A percentile compares a stretch with the other conserved stretches of the same genome.
Conservation (phyloP, 805 yeast genomes). For the Cyberlindnera xishuangbannaensis region DNA sequence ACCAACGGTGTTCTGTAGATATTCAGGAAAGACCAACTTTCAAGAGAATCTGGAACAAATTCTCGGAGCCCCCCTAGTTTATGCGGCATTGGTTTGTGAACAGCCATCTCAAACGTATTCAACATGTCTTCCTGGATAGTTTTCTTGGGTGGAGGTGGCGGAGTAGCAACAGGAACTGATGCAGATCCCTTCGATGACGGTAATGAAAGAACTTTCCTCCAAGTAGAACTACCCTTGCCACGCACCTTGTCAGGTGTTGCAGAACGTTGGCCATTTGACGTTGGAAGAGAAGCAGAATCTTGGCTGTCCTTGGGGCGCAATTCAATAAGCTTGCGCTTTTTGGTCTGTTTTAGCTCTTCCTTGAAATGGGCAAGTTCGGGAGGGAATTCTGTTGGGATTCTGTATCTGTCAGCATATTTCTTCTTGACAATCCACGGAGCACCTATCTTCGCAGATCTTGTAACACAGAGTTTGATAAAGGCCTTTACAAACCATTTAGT, state of each 20-base stretch:
- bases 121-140: constrained; percentile 19
- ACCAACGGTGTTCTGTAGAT: constrained; percentile 58
- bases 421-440: constrained; percentile 94
- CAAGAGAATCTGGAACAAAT: constrained; percentile 41
- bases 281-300: too few species aligned
- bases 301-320: constrained; percentile 9
- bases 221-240: neutral
- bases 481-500: constrained; percentile 91
- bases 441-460: constrained; percentile 73
- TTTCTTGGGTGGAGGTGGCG: constrained; percentile 17
- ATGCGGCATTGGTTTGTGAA: constrained; percentile 19
- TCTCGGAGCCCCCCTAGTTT: constrained; percentile 13
- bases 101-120: constrained; percentile 14
- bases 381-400: constrained; percentile 59
- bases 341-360: constrained; percentile 19
- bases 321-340: constrained; percentile 8
- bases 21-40: constrained; percentile 71
- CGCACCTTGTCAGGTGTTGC: constrained; percentile 10
- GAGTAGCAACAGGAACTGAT: constrained; percentile 9
- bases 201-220: constrained; percentile 5
- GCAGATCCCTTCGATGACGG: constrained; percentile 1
- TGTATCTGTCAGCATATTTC: constrained; percentile 62
- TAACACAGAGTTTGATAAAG: constrained; percentile 64
- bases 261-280: constrained; percentile 3
- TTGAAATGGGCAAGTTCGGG: constrained; percentile 37